A percentile compares a stretch with the other conserved stretches of the same genome.
Conservation (phyloP, 2,329 filamentous ascomycete genomes). For the Exophiala oligosperma region DNA sequence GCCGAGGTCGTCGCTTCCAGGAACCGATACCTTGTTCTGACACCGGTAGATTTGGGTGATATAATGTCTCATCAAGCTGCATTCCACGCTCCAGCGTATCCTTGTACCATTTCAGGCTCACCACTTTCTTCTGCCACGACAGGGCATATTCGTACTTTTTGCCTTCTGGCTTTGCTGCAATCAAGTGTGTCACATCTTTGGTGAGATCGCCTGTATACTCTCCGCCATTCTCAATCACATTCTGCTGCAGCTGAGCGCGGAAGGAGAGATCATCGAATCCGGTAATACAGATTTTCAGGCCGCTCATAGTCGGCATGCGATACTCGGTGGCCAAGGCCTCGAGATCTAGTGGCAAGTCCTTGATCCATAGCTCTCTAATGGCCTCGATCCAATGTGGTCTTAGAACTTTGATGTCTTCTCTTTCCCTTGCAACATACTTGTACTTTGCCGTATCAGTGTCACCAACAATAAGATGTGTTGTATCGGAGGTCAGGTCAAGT, state of each 20-base stretch:
- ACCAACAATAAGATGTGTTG: conserved; percentile 91
- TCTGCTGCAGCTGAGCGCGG: conserved; percentile 68
- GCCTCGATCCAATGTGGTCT: conserved; percentile 81
- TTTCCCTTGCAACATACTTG: conserved; percentile 86
- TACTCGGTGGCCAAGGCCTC: conserved; percentile 63
- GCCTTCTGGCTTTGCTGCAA: conserved; percentile 75
- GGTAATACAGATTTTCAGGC: conserved; percentile 66
- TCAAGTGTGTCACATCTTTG: conserved; percentile 80
- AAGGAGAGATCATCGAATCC: conserved; percentile 67
- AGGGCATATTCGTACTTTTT: conserved; percentile 90
- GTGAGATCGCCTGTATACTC: conserved; percentile 85
- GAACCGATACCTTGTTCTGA: conserved; percentile 76
- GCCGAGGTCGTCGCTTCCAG: conserved; percentile 61
- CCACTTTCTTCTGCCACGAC: conserved; percentile 76
- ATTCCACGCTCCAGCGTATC: conserved; percentile 84
- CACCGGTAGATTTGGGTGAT: conserved; percentile 69
- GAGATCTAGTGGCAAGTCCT: conserved; percentile 74
- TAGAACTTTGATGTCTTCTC: conserved; percentile 82
- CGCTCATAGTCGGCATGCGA: conserved; percentile 45
- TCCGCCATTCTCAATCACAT: conserved; percentile 71
- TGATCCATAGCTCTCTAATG: conserved; percentile 76
- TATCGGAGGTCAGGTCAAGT: conserved; percentile 90
- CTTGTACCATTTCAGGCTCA: conserved; percentile 80
- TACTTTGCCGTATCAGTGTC: conserved; percentile 91
- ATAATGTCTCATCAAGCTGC: conserved; percentile 84